Evolutionary conservation across 2,329 filamentous ascomycete species (phyloP).

Genomic region (Thelonectria olida): DNA sequence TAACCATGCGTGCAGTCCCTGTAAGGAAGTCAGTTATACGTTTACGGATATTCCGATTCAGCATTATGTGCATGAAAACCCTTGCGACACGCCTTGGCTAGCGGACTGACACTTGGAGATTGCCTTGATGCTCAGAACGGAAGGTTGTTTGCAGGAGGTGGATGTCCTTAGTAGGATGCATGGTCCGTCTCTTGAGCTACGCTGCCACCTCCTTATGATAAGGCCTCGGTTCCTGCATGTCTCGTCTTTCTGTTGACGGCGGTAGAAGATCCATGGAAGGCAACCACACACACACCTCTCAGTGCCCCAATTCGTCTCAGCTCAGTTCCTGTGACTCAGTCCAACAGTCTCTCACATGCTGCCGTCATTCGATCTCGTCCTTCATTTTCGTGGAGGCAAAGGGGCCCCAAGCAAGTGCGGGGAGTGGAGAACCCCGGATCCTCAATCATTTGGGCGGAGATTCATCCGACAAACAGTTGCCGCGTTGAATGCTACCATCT

Average conservation of each 20-base stretch:
- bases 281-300: constrained; percentile 10
- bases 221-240: constrained; percentile 21
- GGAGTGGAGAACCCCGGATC: constrained; percentile 20
- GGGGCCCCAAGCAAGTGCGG: constrained; percentile 11
- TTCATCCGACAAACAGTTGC: constrained; percentile 9
- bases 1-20: no score
- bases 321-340: constrained; percentile 3
- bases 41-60: constrained; percentile 11
- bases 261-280: not conserved
- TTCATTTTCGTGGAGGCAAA: constrained; percentile 15
- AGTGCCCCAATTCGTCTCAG: constrained; percentile 4
- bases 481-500: no score
- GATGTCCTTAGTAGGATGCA: not conserved
- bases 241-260: not conserved
- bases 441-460: constrained; percentile 7
- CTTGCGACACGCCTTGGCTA: not conserved
- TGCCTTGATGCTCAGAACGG: constrained; percentile 9
- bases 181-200: no score
- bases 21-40: no score
- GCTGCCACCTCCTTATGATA: no score
- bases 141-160: constrained; percentile 10
- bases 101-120: constrained; percentile 13
- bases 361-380: constrained; percentile 5
- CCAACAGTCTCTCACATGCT: not conserved
- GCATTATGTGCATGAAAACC: constrained; percentile 19